Percentiles rank a stretch among this genome's conserved stretches.
phyloP scores from a whole-genome alignment of 1,284 basidiomycete genomes.

The Malassezia dermatis region DNA sequence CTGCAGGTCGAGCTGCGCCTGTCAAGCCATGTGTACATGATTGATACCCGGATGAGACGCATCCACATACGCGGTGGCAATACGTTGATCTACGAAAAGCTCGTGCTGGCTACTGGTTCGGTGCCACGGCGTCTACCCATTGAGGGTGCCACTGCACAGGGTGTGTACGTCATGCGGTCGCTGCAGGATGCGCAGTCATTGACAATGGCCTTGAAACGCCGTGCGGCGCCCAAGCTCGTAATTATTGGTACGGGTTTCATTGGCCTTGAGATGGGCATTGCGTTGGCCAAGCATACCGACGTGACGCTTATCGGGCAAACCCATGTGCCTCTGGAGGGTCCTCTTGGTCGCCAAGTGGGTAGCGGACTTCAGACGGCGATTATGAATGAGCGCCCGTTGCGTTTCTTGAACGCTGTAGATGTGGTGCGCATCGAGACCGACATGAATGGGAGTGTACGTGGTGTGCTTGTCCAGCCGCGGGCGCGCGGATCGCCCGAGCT shows the following conservation, averaged over 20 bases:
- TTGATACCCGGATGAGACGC: constrained; percentile 28
- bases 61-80: constrained; percentile 48
- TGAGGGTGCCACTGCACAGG: constrained; percentile 64
- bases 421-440: constrained; percentile 62
- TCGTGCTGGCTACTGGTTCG: constrained; percentile 50
- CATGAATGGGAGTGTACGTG: constrained; percentile 14
- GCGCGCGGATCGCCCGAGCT: constrained; percentile 19
- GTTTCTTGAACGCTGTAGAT: constrained; percentile 64
- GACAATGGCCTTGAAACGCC: constrained; percentile 56
- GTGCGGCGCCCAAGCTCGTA: constrained; percentile 57
- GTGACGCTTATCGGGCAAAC: constrained; percentile 78
- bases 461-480: constrained; percentile 13
- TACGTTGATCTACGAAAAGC: constrained; percentile 45
- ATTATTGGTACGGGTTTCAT: constrained; percentile 88
- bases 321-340: constrained; percentile 66
- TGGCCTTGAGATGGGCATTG: constrained; percentile 77
- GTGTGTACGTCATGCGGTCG: constrained; percentile 67
- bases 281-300: constrained; percentile 59
- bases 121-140: constrained; percentile 60
- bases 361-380: constrained; percentile 61
- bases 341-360: constrained; percentile 74
- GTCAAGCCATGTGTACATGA: constrained; percentile 49
- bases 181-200: constrained; percentile 67
- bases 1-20: constrained; percentile 66
- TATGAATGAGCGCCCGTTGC: constrained; percentile 63